A percentile compares a stretch with the other conserved stretches of the same genome.
Conservation (phyloP, 2,329 filamentous ascomycete genomes). For the Xylariomycetidae sp. region DNA sequence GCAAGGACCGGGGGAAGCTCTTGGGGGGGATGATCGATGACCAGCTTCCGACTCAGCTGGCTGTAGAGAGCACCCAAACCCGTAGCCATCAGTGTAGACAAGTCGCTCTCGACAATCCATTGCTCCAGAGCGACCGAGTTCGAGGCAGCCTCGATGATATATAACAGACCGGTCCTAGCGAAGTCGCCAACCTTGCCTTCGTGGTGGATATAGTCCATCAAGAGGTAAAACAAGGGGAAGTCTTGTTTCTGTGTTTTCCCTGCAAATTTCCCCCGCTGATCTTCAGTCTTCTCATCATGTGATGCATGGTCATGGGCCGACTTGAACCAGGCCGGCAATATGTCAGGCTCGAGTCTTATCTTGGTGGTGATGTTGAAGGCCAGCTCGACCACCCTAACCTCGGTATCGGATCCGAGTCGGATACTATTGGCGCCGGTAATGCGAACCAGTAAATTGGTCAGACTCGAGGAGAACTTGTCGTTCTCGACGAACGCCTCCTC, state of each 20-base stretch:
- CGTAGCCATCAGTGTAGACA: conserved; percentile 95
- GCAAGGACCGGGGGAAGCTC: conserved; percentile 78
- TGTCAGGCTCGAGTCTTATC: conserved; percentile 82
- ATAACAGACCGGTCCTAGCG: conserved; percentile 86
- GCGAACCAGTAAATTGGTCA: conserved; percentile 80
- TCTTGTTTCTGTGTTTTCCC: conserved; percentile 85
- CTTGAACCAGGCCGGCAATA: conserved; percentile 89
- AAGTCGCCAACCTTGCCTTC: conserved; percentile 95
- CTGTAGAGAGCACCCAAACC: conserved; percentile 75
- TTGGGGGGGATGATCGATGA: conserved; percentile 71
- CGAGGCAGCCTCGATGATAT: conserved; percentile 91
- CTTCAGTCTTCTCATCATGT: conserved; percentile 36
- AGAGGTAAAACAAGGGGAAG: conserved; percentile 90
- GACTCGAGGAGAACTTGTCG: conserved; percentile 74
- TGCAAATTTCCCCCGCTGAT: conserved; percentile 65
- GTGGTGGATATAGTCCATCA: conserved; percentile 95
- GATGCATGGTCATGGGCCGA: conserved; percentile 35
- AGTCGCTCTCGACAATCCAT: conserved; percentile 95
- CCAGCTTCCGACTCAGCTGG: conserved; percentile 69
- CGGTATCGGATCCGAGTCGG: conserved; percentile 72
- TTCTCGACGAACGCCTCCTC: conserved; percentile 93
- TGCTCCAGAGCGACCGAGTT: conserved; percentile 78
- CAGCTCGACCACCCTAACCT: conserved; percentile 85
- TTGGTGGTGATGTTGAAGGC: conserved; percentile 96
- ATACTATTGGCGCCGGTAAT: conserved; percentile 72